Evolutionary conservation across 305 asterid genomes (phyloP), one percentile per base, ranked within the genome.

Genomic region (Solanum hybrid): DNA sequence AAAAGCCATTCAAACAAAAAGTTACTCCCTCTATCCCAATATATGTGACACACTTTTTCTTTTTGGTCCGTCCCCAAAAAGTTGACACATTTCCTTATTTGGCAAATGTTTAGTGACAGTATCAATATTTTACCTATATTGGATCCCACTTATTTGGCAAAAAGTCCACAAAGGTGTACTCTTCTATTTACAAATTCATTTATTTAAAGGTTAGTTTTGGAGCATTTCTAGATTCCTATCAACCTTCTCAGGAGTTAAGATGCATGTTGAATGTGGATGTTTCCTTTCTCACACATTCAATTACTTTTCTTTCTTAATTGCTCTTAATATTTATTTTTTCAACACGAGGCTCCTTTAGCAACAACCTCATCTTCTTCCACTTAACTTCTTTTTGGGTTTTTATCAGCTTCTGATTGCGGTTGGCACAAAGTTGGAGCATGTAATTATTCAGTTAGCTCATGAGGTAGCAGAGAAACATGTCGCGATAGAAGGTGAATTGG

Each of bases 391-490:
- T 74, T 73, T 79, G 6, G 34, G 28, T 61, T 73, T 57, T 81
- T 91, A 90, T 83, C 94, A 97, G 99, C 96, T 97, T 90, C 94
- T 97, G 86, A 94, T 97, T 92, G 98, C 98, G 51, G 97, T 97
- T 88, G 99, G 99, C 81, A 94, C 98, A 22, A 97, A 97, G 90
- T 94, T 97, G 93, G 99, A 95, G 96, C 98, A 96, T 87, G 94
- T 97, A 89, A 97, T 96, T n/a, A 87, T 93, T 29, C 95, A 97
- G 92, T 92, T 97, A 90, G 99, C 99, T 90, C 94, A 95, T 36
- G 98, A 96, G 92, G 98, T 97, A 61, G 99, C 99, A 4, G 98
- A 97, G 94, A 97, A 96, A 84, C 99, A 97, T 91, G 90, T 93
- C 11, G 98, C 98, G 37, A 94, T 98, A 73, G 98, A 97, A 92